Evolutionary conservation across 108 stramenopile genomes (phyloP), one percentile per base, ranked within the genome.

Genomic region (Nitzschia palea): DNA sequence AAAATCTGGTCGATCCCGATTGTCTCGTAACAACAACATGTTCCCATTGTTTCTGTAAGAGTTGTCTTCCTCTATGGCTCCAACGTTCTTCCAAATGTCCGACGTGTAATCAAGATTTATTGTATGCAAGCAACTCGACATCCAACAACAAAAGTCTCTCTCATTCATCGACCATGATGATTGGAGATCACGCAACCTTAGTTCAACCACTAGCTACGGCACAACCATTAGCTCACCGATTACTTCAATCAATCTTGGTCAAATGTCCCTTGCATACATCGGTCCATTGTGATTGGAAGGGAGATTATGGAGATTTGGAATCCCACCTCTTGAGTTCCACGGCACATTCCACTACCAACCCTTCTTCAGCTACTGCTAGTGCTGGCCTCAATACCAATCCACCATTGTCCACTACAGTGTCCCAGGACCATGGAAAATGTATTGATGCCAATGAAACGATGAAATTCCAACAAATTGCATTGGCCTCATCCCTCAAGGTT

Each of bases 231-330:
- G 79, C 79, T 2, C 54, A 80, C 61, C 68, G 79, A 30, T 25
- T 74, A 14, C 35, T 80, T 28, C 51, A 28, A 30, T 43, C 44
- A 29, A 37, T 80, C 10, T 40, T 59, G 47, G 79, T 80, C 5
- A 32, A 55, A 20, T 80, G 79, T 61, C 79, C 79, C n/a, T 43
- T 80, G 34, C 27, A 40, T 27, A 10, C 55, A 17, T 4, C 42
- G 12, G 55, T 55, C 2, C 17, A 1, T 1, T 87, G 86, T 60
- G 6, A 27, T 8, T 87, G 86, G 86, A 43, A 35, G 22, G 86
- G 86, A 27, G 86, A 87, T 53, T 83, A 83, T 71, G 62, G 74
- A 1, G 78, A 80, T 26, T 57, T 87, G 33, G 71, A 81, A 43
- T 36, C 42, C 12, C 86, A 87, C 67, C 54, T 87, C 48, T 25